Evolutionary conservation across 2,329 filamentous ascomycete species (phyloP), one percentile per base, ranked within the genome.

Genomic region (Hypoxylon sp.): DNA sequence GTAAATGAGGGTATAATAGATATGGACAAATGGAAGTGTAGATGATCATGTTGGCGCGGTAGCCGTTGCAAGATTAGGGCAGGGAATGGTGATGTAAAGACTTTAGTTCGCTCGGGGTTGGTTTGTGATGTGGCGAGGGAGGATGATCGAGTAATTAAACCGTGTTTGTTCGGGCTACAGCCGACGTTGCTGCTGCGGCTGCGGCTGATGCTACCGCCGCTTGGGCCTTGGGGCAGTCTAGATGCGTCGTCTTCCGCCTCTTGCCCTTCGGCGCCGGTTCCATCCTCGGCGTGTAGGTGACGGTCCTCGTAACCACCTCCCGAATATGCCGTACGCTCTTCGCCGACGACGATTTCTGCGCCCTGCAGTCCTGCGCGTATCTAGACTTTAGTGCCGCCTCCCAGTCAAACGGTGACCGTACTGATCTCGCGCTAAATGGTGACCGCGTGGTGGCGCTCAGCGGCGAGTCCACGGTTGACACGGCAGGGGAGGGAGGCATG

Each of bases 261-360:
- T 97, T 98, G 64, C 93, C 93, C 75, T 93, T 93, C 6, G 82
- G 94, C 31, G 93, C 92, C 20, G 93, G 91, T 65, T 92, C 90
- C 78, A 98, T 91, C 64, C 88, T 82, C 60, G 87, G 89, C 73
- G 91, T 96, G 76, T 96, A 97, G 35, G 91, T 97, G 58, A 97
- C 91, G 13, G 92, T 97, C 67, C 92, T 85, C n/a, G 93, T 97
- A 49, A 97, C 90, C 3, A 97, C 92, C 74, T 97, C 92, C 51
- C 91, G 83, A 56, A 97, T 92, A 70, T 89, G 83, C 58, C 88
- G 84, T 54, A 88, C 80, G 67, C 81, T 87, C 26, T 87, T 86
- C 64, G 82, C 83, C 35, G 84, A 79, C 35, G 84, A 79, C 13
- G 81, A 71, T 71, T 84, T 84, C 62, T 81, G 83, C 76, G 49